Base-by-base conservation (phyloP, 2,329 filamentous ascomycete genomes). In the Ceratocystis variospora region DNA sequence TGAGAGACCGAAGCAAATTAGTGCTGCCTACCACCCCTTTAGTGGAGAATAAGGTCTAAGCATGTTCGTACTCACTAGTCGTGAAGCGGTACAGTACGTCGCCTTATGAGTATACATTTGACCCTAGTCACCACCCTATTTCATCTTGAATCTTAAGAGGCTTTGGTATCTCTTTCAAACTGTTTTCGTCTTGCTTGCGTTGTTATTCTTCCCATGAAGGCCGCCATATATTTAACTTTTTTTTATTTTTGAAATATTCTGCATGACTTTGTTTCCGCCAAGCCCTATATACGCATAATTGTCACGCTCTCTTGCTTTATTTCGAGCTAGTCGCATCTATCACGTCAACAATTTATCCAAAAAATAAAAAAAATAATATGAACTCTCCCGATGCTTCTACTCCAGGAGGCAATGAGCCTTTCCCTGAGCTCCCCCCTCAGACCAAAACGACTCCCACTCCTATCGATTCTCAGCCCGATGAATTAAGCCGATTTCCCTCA, bases 401-500 rank as follows among this genome's bases (percentile, higher is more conserved):
- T 33, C 53, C 53, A 12, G 62, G 46, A 33, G 46, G 17, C 45
- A 33, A 17, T n/a, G 62, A 62, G 25, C 37, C 48, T 22, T 53
- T 62, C n/a, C 66, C 62, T 31, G 17, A 33, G 19, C 62, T 53
- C 37, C 15, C 15, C 31, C 62, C n/a, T n/a, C n/a, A 6, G 25
- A 10, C 37, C 1, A 28, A 2, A 37, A 17, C 37, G 1, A 28
- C 8, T 7, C 25, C 53, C 19, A 33, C 61, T 1, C 65, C 61
- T n/a, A 41, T 5, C 19, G 57, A 55, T 31, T 33, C 53, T 17
- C 53, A 28, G 22, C 65, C 45, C 15, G 25, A 19, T 3, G 62
- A 46, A 22, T 28, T 50, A 31, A 64, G 45, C 10, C 66, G 66
- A 4, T 46, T 67, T 8, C 31, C 61, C 5, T 46, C 62, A 4